Evolutionary conservation across 2,329 filamentous ascomycete genomes (phyloP), one percentile per base, ranked within the genome.

Genomic region (Westerdykella aurantiaca): DNA sequence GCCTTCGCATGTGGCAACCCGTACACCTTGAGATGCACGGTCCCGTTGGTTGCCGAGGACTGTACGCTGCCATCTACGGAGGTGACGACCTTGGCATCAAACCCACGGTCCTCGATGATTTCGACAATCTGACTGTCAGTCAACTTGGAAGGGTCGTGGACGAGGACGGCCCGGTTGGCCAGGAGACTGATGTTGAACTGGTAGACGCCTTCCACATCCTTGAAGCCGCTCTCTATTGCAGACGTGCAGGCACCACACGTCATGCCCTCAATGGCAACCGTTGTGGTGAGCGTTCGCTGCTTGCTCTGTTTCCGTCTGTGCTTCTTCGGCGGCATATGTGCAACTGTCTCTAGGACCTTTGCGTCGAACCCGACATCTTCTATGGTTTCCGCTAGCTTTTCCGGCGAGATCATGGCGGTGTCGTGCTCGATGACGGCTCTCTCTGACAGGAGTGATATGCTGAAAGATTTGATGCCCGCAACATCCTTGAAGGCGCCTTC

Each of bases 171-270:
- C 47, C 91, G 82, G 66, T 97, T 93, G 4, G 93, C 94, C 25
- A 97, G 77, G 53, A 98, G 73, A 68, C 88, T 95, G 66, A 98
- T 94, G 62, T 95, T 95, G 74, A 97, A 95, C 52, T 89, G 87
- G 44, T 88, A 63, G 13, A 97, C 68, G 17, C 93, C 93, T 9
- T 86, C 81, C 2, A 91, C 69, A 50, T 78, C 80, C 53, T 81
- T 80, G 69, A 98, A 93, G 3, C 86, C 88, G 40, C 80, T 78
- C 60, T 96, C 87, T 1, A 97, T 82, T 5, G 91, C 89, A 1
- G 91, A 91, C 0, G 93, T 97, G 68, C 93, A 98, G 34, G 93
- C 88, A 17, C 91, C 91, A 63, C 93, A 97, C 1, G 93, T 98
- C 93, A 98, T 98, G 40, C 93, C 93, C 54, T 93, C 88, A 43